These are phyloP conservation scores for Afroboletus lepidellus DNA, from an alignment of 1,284 basidiomycete genomes.

Conservation along the genomic window DNA sequence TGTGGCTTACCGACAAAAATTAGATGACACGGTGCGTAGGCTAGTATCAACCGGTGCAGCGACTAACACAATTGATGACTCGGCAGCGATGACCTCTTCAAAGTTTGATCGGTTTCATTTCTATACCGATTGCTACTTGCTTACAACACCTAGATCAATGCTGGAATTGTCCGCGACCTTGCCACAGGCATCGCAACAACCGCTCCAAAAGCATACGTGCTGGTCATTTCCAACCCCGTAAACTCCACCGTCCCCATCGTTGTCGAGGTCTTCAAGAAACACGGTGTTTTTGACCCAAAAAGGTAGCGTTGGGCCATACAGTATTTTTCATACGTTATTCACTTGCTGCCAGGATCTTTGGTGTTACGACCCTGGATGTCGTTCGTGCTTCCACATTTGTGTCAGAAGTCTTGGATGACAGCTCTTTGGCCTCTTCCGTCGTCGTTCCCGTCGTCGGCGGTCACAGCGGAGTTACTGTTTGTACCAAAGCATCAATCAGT, in stretches of 20 bases:
- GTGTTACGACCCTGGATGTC: slow-evolving; percentile 97
- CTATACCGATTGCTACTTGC: background rate
- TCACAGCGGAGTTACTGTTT: slow-evolving; percentile 89
- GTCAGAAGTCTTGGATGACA: slow-evolving; percentile 72
- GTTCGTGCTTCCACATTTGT: slow-evolving; percentile 97
- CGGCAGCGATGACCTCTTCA: slow-evolving; percentile 87
- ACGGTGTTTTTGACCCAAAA: slow-evolving; percentile 89
- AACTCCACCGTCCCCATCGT: slow-evolving; percentile 98
- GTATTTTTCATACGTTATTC: background rate
- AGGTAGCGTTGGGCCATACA: slow-evolving; percentile 46
- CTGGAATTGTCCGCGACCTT: slow-evolving; percentile 92
- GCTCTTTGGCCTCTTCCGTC: slow-evolving; percentile 64
- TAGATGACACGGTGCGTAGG: slow-evolving; percentile 74
- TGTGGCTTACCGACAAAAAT: background rate
- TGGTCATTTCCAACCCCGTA: slow-evolving; percentile 96
- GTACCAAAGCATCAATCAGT: slow-evolving; percentile 21
- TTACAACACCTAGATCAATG: slow-evolving; percentile 77
- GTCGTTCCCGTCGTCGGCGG: slow-evolving; percentile 93
- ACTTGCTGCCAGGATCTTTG: slow-evolving; percentile 69
- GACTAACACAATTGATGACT: slow-evolving; percentile 22
- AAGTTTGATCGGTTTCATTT: slow-evolving; percentile 47
- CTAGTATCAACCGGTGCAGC: slow-evolving; percentile 7
- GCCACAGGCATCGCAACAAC: slow-evolving; percentile 84
- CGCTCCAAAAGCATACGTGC: slow-evolving; percentile 89
- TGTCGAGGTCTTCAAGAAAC: slow-evolving; percentile 92